A percentile compares a stretch with the other conserved stretches of the same genome.
Evolutionary conservation across 2,329 filamentous ascomycete species (phyloP).

Genomic region (Diaporthe nobilis): DNA sequence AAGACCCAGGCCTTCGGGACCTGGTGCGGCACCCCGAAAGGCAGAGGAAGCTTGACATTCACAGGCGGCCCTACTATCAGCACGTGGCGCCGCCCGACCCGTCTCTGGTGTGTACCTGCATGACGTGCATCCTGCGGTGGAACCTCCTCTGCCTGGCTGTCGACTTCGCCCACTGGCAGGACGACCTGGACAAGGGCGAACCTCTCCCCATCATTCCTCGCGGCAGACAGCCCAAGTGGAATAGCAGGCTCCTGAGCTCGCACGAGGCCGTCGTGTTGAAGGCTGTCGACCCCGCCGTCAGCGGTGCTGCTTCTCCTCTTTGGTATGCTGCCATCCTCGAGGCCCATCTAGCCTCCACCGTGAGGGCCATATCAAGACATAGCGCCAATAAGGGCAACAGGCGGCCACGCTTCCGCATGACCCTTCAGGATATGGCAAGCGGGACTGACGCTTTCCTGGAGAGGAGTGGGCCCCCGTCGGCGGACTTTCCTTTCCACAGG

Average conservation of each 20-base stretch:
- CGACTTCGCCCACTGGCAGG: slow-evolving; percentile 71
- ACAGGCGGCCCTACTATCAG: slow-evolving; percentile 67
- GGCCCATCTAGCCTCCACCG: slow-evolving; percentile 49
- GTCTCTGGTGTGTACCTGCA: slow-evolving; percentile 66
- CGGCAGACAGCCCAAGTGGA: slow-evolving; percentile 65
- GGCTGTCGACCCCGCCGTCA: slow-evolving; percentile 56
- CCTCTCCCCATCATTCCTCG: slow-evolving; percentile 67
- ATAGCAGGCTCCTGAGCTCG: slow-evolving; percentile 57
- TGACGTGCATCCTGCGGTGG: slow-evolving; percentile 70
- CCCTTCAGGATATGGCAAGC: slow-evolving; percentile 56
- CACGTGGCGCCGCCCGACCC: slow-evolving; percentile 64
- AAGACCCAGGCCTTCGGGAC: slow-evolving; percentile 52
- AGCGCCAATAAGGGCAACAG: slow-evolving; percentile 63
- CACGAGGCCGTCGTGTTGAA: slow-evolving; percentile 61
- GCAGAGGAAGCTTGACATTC: slow-evolving; percentile 59
- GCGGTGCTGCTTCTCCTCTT: slow-evolving; percentile 51
- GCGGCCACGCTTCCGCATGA: slow-evolving; percentile 54
- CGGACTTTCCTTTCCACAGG: slow-evolving; percentile 67
- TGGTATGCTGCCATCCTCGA: slow-evolving; percentile 61
- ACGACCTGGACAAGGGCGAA: slow-evolving; percentile 62
- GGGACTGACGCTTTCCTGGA: slow-evolving; percentile 67
- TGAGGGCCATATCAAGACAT: slow-evolving; percentile 54
- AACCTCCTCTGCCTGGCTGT: slow-evolving; percentile 67
- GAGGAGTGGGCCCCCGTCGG: slow-evolving; percentile 63
- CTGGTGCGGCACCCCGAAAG: slow-evolving; percentile 57